Conservation (phyloP, 2,329 filamentous ascomycete genomes). For the Cryoendolithus antarcticus region DNA sequence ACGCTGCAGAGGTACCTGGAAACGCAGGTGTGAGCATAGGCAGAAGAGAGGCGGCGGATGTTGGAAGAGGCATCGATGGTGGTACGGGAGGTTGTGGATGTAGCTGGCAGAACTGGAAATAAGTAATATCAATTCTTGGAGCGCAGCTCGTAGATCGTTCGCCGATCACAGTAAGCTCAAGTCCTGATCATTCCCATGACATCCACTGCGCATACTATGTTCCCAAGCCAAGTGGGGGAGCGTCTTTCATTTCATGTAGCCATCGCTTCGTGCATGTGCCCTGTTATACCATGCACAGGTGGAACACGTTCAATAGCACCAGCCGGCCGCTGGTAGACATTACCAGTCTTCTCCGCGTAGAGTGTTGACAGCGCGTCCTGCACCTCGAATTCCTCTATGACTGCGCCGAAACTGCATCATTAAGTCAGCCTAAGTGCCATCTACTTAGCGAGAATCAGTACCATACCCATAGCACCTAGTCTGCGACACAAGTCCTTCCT, state of each 20-base stretch:
- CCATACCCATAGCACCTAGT: constrained; percentile 85
- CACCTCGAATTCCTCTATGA: constrained; percentile 61
- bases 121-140: too few species aligned
- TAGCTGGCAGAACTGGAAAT: constrained; percentile 43
- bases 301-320: too few species aligned
- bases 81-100: constrained; percentile 49
- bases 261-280: too few species aligned
- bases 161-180: too few species aligned
- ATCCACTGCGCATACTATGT: background rate
- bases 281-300: too few species aligned
- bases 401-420: constrained; percentile 48
- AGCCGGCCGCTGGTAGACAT: too few species aligned
- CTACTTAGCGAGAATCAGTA: constrained; percentile 1
- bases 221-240: background rate
- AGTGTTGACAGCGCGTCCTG: constrained; percentile 65
- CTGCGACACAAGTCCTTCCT: constrained; percentile 63
- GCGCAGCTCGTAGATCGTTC: too few species aligned
- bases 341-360: constrained; percentile 43
- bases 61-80: constrained; percentile 40
- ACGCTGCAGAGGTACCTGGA: background rate
- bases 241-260: too few species aligned
- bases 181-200: too few species aligned
- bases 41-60: constrained; percentile 1
- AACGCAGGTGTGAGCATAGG: constrained; percentile 1
- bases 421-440: background rate